Evolutionary conservation across 176 grass and related monocot species (phyloP), one percentile per base, ranked within the genome.

Genomic region (Lolium perenne): DNA sequence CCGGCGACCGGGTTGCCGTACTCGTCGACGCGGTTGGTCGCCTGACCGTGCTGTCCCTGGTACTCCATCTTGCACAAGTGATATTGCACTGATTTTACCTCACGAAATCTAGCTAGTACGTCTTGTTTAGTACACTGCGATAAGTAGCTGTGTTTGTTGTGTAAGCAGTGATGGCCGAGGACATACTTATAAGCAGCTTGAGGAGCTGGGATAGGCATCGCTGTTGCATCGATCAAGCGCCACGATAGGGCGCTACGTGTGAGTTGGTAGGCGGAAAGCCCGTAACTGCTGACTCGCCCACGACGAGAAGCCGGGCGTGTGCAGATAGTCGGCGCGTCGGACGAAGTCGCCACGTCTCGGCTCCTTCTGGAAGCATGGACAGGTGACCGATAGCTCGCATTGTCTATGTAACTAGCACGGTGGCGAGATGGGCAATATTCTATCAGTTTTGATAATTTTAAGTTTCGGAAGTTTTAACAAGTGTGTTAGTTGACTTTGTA

Each of bases 121-220:
- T 50, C 12, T 4, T 74, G 45, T 9, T 72, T 47, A 45, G 2
- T 15, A 0, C 0, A 48, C n/a, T 74, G 71, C 1, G 25, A 13
- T 21, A 23, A 2, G 45, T 32, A 26, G 7, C 11, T 47, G 40
- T 47, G 69, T 23, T 63, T 63, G 35, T 68, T 29, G 26, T 29
- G 48, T 10, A 79, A 79, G 65, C 3, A 45, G 2, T 29, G 55
- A 16, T 3, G 54, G 13, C 14, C 13, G 22, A 2, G 32, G 46
- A 10, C 21, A 0, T 0, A 64, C 74, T 89, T 89, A 84, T 84
- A 89, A 14, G 54, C 32, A 2, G 71, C 9, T 50, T 12, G 61
- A 14, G 59, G 25, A 2, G 62, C 29, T 25, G 13, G 26, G 53
- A 67, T 15, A 32, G 26, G 26, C 10, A 35, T 66, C 18, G 22